Evolutionary conservation across 495 filamentous ascomycete genomes (phyloP).

Genomic region (Neurospora sp.): DNA sequence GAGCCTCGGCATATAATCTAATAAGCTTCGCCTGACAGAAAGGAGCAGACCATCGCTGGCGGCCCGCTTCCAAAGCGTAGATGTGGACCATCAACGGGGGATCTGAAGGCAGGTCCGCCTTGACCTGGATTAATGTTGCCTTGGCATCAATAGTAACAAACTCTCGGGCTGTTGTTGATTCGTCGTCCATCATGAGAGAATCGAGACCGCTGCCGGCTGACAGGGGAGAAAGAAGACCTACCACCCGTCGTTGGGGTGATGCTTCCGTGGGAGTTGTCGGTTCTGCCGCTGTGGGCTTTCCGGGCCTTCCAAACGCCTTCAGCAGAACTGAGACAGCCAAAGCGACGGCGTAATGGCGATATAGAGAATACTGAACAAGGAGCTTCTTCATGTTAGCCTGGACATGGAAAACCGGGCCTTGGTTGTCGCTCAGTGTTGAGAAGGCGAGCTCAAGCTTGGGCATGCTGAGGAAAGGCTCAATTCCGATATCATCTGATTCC

Average conservation of each 20-base stretch:
- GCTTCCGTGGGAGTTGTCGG: slow-evolving; percentile 12
- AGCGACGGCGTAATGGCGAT: slow-evolving; percentile 83
- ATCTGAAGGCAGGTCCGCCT: slow-evolving; percentile 75
- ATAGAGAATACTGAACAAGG: slow-evolving; percentile 81
- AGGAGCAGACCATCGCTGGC: slow-evolving; percentile 74
- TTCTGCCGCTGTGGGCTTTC: slow-evolving; percentile 16
- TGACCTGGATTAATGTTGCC: slow-evolving; percentile 70
- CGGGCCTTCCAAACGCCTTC: slow-evolving; percentile 55
- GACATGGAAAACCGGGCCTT: slow-evolving; percentile 79
- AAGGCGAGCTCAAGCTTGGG: slow-evolving; percentile 81
- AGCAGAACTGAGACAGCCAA: slow-evolving; percentile 68
- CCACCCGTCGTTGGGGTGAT: slow-evolving; percentile 18
- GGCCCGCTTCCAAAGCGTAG: slow-evolving; percentile 67
- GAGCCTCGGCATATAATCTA: slow-evolving; percentile 76
- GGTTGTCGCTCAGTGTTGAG: slow-evolving; percentile 70
- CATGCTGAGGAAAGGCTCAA: slow-evolving; percentile 75
- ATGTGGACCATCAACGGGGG: slow-evolving; percentile 85
- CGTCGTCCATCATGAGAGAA: slow-evolving; percentile 23
- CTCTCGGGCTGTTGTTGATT: slow-evolving; percentile 36
- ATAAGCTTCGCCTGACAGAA: slow-evolving; percentile 65
- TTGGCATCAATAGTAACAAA: slow-evolving; percentile 74
- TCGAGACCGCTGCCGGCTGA: slow-evolving; percentile 12
- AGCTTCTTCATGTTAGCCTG: slow-evolving; percentile 71
- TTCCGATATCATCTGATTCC: slow-evolving; percentile 73
- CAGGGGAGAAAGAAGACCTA: slow-evolving; percentile 27